Evolutionary conservation across 2,329 filamentous ascomycete genomes (phyloP).

Genomic region (Colletotrichum paranaense): DNA sequence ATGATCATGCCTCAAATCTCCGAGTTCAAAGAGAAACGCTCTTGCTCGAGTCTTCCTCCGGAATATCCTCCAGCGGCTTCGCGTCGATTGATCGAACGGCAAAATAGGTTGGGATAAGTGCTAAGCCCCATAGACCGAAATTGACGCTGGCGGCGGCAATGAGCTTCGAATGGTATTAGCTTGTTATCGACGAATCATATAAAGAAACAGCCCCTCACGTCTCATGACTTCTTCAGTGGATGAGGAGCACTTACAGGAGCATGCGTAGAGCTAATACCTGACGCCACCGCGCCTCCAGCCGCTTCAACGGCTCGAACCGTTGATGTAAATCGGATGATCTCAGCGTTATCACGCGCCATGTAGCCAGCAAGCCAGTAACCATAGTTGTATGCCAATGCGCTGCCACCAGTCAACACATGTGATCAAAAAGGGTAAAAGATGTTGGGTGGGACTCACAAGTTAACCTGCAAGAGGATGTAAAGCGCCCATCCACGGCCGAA

Average conservation of each 20-base stretch:
- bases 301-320: slow-evolving; percentile 28
- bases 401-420: neutral
- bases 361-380: slow-evolving; percentile 28
- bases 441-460: neutral
- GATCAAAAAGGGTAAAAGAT: too few species aligned
- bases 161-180: slow-evolving; percentile 7
- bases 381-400: slow-evolving; percentile 24
- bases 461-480: slow-evolving; percentile 39
- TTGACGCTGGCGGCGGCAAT: slow-evolving; percentile 34
- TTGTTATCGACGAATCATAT: neutral
- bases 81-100: slow-evolving; percentile 26
- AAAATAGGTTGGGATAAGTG: slow-evolving; percentile 31
- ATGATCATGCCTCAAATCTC: neutral
- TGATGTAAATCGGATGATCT: slow-evolving; percentile 22
- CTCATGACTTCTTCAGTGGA: too few species aligned
- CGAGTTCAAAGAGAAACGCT: neutral
- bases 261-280: slow-evolving; percentile 30
- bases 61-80: neutral
- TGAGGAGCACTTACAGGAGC: slow-evolving; percentile 13
- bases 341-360: slow-evolving; percentile 23
- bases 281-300: slow-evolving; percentile 27
- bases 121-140: slow-evolving; percentile 35
- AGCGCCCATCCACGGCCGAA: slow-evolving; percentile 40
- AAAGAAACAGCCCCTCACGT: too few species aligned
- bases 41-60: neutral